phyloP scores from a whole-genome alignment of 257 asterid genomes.

The Thymus quinquecostatus region DNA sequence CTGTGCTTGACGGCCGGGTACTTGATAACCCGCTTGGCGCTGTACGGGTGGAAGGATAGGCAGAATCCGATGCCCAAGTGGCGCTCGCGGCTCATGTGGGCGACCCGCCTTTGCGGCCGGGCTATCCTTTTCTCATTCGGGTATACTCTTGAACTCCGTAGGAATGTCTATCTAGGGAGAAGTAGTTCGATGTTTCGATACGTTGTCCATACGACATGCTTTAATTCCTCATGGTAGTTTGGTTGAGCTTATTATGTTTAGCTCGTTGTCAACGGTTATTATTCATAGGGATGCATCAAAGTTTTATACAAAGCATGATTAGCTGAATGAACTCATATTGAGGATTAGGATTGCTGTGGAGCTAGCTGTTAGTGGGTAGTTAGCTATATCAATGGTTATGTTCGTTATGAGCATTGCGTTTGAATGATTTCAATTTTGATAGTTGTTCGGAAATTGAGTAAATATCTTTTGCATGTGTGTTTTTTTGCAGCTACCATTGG shows the following conservation, averaged over 20 bases:
- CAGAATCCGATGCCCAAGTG: constrained; percentile 85
- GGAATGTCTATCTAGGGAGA: neutral
- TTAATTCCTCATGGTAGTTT: too few relatives aligned
- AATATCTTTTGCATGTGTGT: constrained; percentile 19
- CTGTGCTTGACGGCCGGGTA: constrained; percentile 69
- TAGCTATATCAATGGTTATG: neutral
- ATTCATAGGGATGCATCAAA: neutral
- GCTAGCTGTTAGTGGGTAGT: neutral
- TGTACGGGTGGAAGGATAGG: constrained; percentile 81
- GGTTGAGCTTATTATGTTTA: too few relatives aligned
- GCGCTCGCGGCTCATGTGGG: constrained; percentile 84
- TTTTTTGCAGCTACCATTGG: constrained; percentile 88
- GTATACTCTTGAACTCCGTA: constrained; percentile 41
- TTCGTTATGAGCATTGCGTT: neutral
- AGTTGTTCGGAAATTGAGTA: constrained; percentile 29
- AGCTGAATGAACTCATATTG: neutral
- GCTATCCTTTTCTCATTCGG: constrained; percentile 89
- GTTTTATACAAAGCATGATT: neutral
- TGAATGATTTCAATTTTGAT: neutral
- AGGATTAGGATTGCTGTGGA: constrained; percentile 2
- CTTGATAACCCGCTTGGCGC: constrained; percentile 60
- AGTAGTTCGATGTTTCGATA: neutral
- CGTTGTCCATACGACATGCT: neutral
- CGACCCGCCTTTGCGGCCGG: constrained; percentile 77
- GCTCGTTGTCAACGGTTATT: neutral